Base-by-base conservation (phyloP, 345 rosid genomes). In the Abelmoschus esculentus region DNA sequence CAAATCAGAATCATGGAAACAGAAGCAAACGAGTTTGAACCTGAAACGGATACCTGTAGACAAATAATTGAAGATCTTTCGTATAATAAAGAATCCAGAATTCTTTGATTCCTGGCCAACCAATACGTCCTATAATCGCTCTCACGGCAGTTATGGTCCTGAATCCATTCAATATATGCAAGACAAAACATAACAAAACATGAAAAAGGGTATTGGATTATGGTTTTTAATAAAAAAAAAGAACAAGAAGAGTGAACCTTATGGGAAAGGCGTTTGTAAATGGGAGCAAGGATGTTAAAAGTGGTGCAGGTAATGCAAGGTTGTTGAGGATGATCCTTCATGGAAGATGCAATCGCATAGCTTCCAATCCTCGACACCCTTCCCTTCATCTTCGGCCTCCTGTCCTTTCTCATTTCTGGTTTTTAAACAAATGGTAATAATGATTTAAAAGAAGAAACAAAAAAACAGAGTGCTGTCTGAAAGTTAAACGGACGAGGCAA, bases 61-160 rank as follows among this genome's bases (percentile, higher is more conserved):
- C 97, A 90, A 50, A 93, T 93, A 19, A 93, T 86, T 34, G 97
- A 93, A 67, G 98, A 85, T 73, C 96, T 82, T 61, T 93, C 98
- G 14, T 74, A 77, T 34, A 93, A 73, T 76, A 93, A 73, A 78
- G 92, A 90, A 80, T 90, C 96, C 78, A 93, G 74, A 70, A 93
- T 93, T 81, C 79, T 79, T 17, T 85, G 90, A 62, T 93, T 93
- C 81, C 98, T 85, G 31, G 82, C 78, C 49, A 84, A 69, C 98
- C 98, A 93, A 77, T 83, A 79, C 6, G 74, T 79, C 72, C 85
- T 73, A 78, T 75, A 82, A 77, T 93, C 95, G 72, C 98, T 90
- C 74, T 93, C 98, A 0, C 96, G 89, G 29, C 80, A 81, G 64
- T 75, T 87, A 22, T 84, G 87, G 73, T 87, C 91, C 91, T 89